Evolutionary conservation across 2,329 filamentous ascomycete species (phyloP), one percentile per base, ranked within the genome.

Genomic region (Fusarium sterilihyphosum): DNA sequence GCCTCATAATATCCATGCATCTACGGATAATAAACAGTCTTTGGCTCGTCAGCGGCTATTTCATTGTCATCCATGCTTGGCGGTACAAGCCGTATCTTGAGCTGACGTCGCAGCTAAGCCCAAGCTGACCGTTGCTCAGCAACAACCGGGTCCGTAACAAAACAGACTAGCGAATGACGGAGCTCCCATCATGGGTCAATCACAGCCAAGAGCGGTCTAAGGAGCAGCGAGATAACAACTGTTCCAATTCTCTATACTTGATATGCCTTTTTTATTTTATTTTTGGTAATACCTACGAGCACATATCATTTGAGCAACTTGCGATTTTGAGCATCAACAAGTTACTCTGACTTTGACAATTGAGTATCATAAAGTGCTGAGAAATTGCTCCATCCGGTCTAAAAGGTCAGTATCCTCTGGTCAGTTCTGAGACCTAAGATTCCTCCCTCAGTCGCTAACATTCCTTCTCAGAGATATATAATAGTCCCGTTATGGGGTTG

Each of bases 401-500:
- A 65, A 63, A 33, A 53, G 64, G 70, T 61, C 43, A 41, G 26
- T 58, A 56, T 52, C 57, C 44, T 62, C 63, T 61, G 57, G 74
- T 58, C 38, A 65, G 44, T 57, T 33, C 43, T 35, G 44, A 67
- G 57, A 74, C 66, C 38, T 40, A 17, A 20, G 35, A 71, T 68
- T 75, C 54, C 57, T 65, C n/a, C 47, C 44, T 60, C 47, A 60
- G 26, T 35, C 44, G 41, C 62, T 71, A 31, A 75, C 52, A 46
- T 47, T 56, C 22, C 33, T 47, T 65, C 22, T 33, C 29, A 40
- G 73, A 64, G 50, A 57, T 24, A 71, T 35, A 71, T 43, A 26
- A 44, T 52, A 53, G 37, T 58, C 57, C 63, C 68, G 80, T 73
- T 68, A 91, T 91, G 88, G 88, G 86, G 63, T 79, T 87, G 62